Percentiles rank a stretch among this genome's conserved stretches.
These are phyloP conservation scores for Suhomyces atakaporum DNA, from an alignment of 1,139 yeast genomes.

Conservation along the genomic window DNA sequence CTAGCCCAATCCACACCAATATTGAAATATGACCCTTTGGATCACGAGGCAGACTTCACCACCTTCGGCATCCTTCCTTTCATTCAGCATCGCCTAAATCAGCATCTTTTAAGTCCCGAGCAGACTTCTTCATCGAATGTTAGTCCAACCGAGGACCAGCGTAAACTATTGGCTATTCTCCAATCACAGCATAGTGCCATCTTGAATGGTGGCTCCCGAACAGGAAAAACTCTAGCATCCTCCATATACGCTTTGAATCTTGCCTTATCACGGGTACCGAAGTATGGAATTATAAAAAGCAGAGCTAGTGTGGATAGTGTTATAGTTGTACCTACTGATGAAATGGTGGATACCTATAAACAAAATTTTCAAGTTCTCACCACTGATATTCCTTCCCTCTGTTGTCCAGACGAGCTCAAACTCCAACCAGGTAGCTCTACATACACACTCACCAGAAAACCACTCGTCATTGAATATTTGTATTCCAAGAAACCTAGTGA, in stretches of 20 bases:
- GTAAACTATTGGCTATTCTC: slow-evolving; percentile 22
- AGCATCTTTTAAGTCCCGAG: slow-evolving; percentile 8
- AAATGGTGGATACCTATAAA: slow-evolving; percentile 24
- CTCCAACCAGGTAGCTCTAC: slow-evolving; percentile 9
- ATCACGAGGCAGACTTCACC: slow-evolving; percentile 22
- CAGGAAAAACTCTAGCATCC: slow-evolving; percentile 32
- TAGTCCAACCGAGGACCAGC: slow-evolving; percentile 28
- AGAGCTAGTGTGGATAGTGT: slow-evolving; percentile 21
- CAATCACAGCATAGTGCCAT: slow-evolving; percentile 23
- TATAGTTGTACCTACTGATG: slow-evolving; percentile 33
- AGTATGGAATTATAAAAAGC: slow-evolving; percentile 16
- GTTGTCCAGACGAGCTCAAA: slow-evolving; percentile 27
- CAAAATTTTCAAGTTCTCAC: slow-evolving; percentile 16
- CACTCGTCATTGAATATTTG: slow-evolving; percentile 23
- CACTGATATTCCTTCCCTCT: slow-evolving; percentile 22
- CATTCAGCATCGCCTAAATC: slow-evolving; percentile 28
- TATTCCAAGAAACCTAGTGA: slow-evolving; percentile 8
- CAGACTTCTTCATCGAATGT: slow-evolving; percentile 18
- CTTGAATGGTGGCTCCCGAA: slow-evolving; percentile 19
- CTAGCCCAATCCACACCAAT: not conserved
- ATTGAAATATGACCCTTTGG: slow-evolving; percentile 20
- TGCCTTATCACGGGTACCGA: slow-evolving; percentile 25
- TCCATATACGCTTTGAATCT: slow-evolving; percentile 26
- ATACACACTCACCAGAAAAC: slow-evolving; percentile 22
- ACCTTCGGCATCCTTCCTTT: slow-evolving; percentile 30